Percentiles rank a stretch among this genome's conserved stretches.
Conservation (phyloP, 208 protist species). For the Crithidia thermophila region DNA sequence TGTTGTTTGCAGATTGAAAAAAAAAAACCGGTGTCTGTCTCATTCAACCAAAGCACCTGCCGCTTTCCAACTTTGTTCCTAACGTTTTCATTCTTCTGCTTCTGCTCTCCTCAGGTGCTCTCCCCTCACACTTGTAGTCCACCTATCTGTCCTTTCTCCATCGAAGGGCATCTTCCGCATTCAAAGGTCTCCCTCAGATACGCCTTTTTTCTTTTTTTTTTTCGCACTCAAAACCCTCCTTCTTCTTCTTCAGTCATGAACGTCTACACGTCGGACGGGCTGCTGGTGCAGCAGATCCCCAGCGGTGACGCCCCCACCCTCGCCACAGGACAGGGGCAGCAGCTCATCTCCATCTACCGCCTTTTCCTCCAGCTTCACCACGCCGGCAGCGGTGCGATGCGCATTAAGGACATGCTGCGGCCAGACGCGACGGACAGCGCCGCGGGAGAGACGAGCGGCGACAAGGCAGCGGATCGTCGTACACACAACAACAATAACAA, state of each 20-base stretch:
- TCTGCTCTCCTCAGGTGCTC: background rate
- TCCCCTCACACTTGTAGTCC: too few relatives aligned
- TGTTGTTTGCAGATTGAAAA: too few relatives aligned
- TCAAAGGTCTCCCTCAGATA: conserved; percentile 4
- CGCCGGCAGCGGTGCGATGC: conserved; percentile 20
- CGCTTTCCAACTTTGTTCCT: too few relatives aligned
- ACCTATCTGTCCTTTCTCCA: too few relatives aligned
- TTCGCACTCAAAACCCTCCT: background rate
- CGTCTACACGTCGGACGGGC: conserved; percentile 48
- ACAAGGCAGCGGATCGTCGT: background rate
- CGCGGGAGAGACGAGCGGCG: background rate
- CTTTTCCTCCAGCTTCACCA: conserved; percentile 69
- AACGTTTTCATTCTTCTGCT: background rate
- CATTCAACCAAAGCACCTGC: too few relatives aligned
- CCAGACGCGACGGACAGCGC: conserved; percentile 4
- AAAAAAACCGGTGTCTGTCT: too few relatives aligned
- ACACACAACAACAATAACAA: too few relatives aligned
- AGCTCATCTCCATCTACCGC: conserved; percentile 64
- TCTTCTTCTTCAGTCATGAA: conserved; percentile 24
- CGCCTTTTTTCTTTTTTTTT: background rate
- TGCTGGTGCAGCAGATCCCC: conserved; percentile 26
- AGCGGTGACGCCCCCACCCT: background rate
- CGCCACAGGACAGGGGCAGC: conserved; percentile 35
- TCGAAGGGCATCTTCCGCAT: too few relatives aligned
- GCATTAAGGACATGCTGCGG: conserved; percentile 26